phyloP scores from a whole-genome alignment of 257 asterid species.

The Prunella vulgaris region DNA sequence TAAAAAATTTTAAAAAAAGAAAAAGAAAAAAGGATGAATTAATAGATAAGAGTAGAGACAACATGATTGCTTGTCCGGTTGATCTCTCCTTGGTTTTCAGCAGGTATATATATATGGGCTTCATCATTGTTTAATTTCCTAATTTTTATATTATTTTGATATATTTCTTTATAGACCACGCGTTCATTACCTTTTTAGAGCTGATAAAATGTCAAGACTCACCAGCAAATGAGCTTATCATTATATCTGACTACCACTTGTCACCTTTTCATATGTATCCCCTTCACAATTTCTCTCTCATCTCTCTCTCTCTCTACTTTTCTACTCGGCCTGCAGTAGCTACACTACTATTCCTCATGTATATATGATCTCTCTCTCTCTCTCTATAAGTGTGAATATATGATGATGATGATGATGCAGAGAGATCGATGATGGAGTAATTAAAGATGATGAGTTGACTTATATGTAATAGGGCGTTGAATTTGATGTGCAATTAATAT shows the following conservation, averaged over 20 bases:
- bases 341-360: background rate
- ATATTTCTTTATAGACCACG: slow-evolving; percentile 27
- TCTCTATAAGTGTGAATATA: too few species aligned
- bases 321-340: too few species aligned
- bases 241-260: slow-evolving; percentile 56
- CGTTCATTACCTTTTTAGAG: slow-evolving; percentile 39
- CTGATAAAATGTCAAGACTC: slow-evolving; percentile 35
- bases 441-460: background rate
- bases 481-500: slow-evolving; percentile 37
- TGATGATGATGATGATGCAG: background rate
- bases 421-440: slow-evolving; percentile 2
- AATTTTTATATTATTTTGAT: slow-evolving; percentile 2
- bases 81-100: slow-evolving; percentile 25
- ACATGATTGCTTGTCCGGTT: slow-evolving; percentile 60
- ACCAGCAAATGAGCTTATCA: slow-evolving; percentile 56
- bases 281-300: slow-evolving; percentile 29
- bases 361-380: background rate
- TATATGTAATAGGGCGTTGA: slow-evolving; percentile 29
- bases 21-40: too few species aligned
- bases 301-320: background rate
- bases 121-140: slow-evolving; percentile 32
- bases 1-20: too few species aligned
- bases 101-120: background rate
- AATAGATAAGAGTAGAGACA: too few species aligned
- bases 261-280: slow-evolving; percentile 36